A percentile compares a stretch with the other conserved stretches of the same genome.
phyloP scores from a whole-genome alignment of 2,329 filamentous ascomycete species.

The Decorospora gaudefroyi region DNA sequence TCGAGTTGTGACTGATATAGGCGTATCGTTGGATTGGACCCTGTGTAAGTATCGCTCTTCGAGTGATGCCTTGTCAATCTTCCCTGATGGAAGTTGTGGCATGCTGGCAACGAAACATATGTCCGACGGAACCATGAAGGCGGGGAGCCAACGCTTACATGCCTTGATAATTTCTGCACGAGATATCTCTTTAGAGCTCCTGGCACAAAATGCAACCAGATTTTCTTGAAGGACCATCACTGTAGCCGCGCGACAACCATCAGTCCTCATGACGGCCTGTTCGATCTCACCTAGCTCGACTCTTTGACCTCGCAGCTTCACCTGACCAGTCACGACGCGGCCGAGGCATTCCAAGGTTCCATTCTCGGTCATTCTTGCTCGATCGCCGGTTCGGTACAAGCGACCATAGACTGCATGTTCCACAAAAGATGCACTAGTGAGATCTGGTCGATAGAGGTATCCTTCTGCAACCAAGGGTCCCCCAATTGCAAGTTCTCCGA shows the following conservation, averaged over 20 bases:
- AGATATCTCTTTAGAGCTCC: conserved; percentile 51
- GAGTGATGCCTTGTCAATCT: conserved; percentile 72
- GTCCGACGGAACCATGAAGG: conserved; percentile 81
- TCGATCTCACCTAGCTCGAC: conserved; percentile 72
- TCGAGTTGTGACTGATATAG: conserved; percentile 10
- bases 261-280: conserved; percentile 37
- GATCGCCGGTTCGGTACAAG: conserved; percentile 85
- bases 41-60: conserved; percentile 58
- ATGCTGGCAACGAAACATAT: conserved; percentile 67
- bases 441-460: conserved; percentile 79
- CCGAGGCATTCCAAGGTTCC: conserved; percentile 83
- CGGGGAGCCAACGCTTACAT: conserved; percentile 76
- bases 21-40: conserved; percentile 16
- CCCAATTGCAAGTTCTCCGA: conserved; percentile 80
- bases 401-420: conserved; percentile 65
- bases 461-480: conserved; percentile 77
- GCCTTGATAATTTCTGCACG: conserved; percentile 57
- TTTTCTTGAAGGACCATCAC: conserved; percentile 69
- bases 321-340: conserved; percentile 76
- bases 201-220: conserved; percentile 75
- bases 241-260: conserved; percentile 63
- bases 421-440: conserved; percentile 74
- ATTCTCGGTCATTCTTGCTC: conserved; percentile 67
- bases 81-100: conserved; percentile 79
- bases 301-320: conserved; percentile 83